Evolutionary conservation across 169 alveolate species (phyloP).

Genomic region (Plasmodium cynomolgi): DNA sequence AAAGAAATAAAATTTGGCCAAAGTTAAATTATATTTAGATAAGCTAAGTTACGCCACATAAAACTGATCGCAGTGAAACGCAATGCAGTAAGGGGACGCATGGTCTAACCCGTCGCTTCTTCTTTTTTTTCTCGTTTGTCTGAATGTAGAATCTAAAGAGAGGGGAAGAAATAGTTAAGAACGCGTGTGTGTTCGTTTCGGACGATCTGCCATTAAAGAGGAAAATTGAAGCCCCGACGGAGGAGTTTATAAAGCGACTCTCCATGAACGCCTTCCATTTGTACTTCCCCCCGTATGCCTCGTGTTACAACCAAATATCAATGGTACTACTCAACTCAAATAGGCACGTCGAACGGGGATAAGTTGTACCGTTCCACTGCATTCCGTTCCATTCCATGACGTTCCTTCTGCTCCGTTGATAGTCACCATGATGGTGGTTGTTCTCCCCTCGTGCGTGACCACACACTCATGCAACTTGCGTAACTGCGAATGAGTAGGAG

Average conservation of each 20-base stretch:
- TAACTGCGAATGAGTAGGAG: neutral
- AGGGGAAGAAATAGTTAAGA: conserved; percentile 46
- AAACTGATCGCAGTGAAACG: neutral
- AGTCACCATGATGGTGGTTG: neutral
- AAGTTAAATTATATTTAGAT: neutral
- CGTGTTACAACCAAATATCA: conserved; percentile 16
- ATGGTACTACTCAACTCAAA: neutral
- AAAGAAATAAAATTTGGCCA: neutral
- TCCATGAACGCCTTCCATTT: conserved; percentile 52
- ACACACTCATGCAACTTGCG: neutral
- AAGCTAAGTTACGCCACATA: neutral
- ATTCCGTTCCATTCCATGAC: neutral
- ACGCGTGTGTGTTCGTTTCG: conserved; percentile 16
- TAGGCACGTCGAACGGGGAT: neutral
- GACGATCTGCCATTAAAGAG: conserved; percentile 19
- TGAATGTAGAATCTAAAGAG: conserved; percentile 23
- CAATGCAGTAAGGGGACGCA: neutral
- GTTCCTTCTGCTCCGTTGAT: neutral
- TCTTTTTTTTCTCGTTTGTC: neutral
- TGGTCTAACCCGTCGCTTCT: neutral
- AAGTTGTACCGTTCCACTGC: neutral
- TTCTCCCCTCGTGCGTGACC: neutral
- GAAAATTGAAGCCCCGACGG: neutral
- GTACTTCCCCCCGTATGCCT: conserved; percentile 19
- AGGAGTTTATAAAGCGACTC: neutral